Percentiles rank a stretch among this genome's conserved stretches.
These are phyloP conservation scores for Toxicodendron radicans DNA, from an alignment of 345 rosid species.

Conservation along the genomic window DNA sequence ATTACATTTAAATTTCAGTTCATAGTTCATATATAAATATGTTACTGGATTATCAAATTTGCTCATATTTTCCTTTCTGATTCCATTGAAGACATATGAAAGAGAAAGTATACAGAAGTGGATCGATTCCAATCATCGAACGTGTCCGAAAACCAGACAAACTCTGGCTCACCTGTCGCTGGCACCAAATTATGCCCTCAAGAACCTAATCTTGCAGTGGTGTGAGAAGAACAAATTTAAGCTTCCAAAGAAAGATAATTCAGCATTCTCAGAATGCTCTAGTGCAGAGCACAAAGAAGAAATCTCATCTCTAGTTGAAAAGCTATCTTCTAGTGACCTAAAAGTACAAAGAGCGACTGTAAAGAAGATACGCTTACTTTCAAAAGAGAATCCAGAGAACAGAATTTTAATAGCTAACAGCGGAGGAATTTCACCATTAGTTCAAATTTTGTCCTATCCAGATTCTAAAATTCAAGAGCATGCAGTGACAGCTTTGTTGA, in stretches of 20 bases:
- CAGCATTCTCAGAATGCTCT: constrained; percentile 10
- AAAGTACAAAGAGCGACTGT: constrained; percentile 66
- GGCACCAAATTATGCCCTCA: constrained; percentile 71
- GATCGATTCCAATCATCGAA: constrained; percentile 63
- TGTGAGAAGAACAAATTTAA: constrained; percentile 64
- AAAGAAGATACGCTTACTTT: constrained; percentile 58
- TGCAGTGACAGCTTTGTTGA: constrained; percentile 68
- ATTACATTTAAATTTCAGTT: too few species aligned
- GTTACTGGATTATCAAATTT: not conserved
- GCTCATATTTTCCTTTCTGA: not conserved
- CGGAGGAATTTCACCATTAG: constrained; percentile 56
- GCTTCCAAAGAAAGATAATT: constrained; percentile 42
- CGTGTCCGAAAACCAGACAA: constrained; percentile 77
- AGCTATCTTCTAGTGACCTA: constrained; percentile 44
- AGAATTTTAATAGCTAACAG: constrained; percentile 50
- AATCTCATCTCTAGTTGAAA: constrained; percentile 38
- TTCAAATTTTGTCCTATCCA: constrained; percentile 59
- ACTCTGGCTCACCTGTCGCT: constrained; percentile 52
- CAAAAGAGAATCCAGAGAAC: constrained; percentile 65
- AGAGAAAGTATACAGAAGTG: constrained; percentile 73
- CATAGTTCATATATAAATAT: too few species aligned
- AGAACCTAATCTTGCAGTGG: constrained; percentile 68
- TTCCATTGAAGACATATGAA: constrained; percentile 55
- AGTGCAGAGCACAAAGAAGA: constrained; percentile 33
- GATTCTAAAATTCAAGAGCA: constrained; percentile 68